Evolutionary conservation across 768 basidiomycete genomes (phyloP).

Genomic region (Boletus rufocinnamomeus): DNA sequence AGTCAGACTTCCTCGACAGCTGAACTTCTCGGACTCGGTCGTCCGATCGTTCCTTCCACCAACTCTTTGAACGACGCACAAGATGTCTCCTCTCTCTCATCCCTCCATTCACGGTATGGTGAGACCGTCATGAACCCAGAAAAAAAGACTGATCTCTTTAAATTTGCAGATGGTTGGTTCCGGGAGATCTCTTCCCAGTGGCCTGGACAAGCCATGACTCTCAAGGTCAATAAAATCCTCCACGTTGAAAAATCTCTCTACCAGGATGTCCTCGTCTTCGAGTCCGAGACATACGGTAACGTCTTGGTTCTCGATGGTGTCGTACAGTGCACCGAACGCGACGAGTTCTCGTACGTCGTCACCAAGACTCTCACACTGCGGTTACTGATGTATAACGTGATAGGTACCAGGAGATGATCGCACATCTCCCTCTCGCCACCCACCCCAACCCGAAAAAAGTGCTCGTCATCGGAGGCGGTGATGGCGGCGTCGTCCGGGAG

Average conservation of each 20-base stretch:
- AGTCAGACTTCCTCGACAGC: not conserved
- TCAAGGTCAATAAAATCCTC: slow-evolving; percentile 93
- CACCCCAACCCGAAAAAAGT: slow-evolving; percentile 97
- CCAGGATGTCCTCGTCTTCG: slow-evolving; percentile 97
- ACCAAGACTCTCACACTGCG: not conserved
- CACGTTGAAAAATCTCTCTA: slow-evolving; percentile 91
- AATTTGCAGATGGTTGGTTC: slow-evolving; percentile 94
- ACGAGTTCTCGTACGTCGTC: slow-evolving; percentile 92
- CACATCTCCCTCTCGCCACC: slow-evolving; percentile 92
- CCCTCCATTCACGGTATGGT: slow-evolving; percentile 53
- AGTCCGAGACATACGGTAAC: slow-evolving; percentile 96
- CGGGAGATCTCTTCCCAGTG: slow-evolving; percentile 93
- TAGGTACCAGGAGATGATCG: slow-evolving; percentile 99
- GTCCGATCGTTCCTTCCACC: slow-evolving; percentile 4
- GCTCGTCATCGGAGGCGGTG: slow-evolving; percentile 96
- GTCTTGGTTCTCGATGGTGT: slow-evolving; percentile 94
- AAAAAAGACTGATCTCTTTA: not conserved
- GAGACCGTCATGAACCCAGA: slow-evolving; percentile 5
- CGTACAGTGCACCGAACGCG: slow-evolving; percentile 96
- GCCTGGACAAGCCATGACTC: slow-evolving; percentile 96
- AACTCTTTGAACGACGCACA: not conserved
- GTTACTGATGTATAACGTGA: not conserved
- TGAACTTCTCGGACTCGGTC: not conserved
- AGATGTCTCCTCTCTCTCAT: slow-evolving; percentile 60
- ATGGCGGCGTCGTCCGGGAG: slow-evolving; percentile 97